Base-by-base conservation (phyloP, 768 basidiomycete species). In the Tubosaeta sp. region DNA sequence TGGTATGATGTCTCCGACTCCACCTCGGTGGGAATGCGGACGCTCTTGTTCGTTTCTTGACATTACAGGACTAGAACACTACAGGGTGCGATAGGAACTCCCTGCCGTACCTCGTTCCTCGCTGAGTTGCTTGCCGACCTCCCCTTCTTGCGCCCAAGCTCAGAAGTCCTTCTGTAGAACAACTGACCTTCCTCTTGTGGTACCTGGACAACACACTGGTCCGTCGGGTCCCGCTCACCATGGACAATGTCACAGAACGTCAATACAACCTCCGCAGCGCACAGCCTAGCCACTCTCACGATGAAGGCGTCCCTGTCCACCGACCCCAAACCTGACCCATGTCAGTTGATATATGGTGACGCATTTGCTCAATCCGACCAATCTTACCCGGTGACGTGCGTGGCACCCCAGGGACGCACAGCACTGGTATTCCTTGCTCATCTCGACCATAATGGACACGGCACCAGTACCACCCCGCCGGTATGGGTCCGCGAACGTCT, bases 401-500 rank as follows among this genome's bases (percentile, higher is more conserved):
- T 42, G 41, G 22, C 41, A 25, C 13, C 6, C 43, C 27, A 43
- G 43, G 43, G 43, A 17, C 27, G 43, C 43, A 43, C 43, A 43
- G 43, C 43, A 43, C 27, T 43, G 26, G 43, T 43, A 43, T 43
- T 43, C 27, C 43, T 10, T 31, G 43, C 27, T n/a, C 43, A 43
- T 43, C 25, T 26, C 31, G 25, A 16, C 31, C 25, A 31, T 26
- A 46, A 51, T 33, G 43, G 37, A 46, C 41, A 9, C 38, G 29
- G 37, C 26, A 43, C 16, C 14, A 35, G 26, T 17, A 19, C 33
- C 32, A 38, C 39, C 34, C 27, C 53, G 45, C 43, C 48, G 48
- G 41, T 29, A 46, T 29, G 16, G n/a, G 45, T 44, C 50, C 46
- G 41, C 49, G 50, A 50, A 55, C 42, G 50, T 42, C 5, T 35